These are phyloP conservation scores for Metschnikowia baotianmanensis DNA, from an alignment of 805 yeast genomes.

Conservation along the genomic window DNA sequence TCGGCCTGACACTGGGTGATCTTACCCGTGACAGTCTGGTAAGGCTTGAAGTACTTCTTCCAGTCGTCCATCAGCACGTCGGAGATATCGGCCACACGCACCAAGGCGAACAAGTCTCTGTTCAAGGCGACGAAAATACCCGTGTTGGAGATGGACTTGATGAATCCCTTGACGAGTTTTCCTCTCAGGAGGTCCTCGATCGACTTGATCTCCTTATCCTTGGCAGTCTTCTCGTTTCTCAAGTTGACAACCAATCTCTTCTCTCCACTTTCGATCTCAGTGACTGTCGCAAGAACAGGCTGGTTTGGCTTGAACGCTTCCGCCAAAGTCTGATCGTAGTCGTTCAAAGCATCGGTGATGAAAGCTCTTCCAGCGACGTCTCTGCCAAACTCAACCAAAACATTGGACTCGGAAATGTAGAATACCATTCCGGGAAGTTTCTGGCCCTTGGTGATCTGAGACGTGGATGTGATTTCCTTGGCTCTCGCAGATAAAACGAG, in stretches of 20 bases:
- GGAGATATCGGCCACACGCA: constrained; percentile 75
- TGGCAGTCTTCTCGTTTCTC: constrained; percentile 47
- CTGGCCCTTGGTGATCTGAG: constrained; percentile 44
- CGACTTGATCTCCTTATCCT: constrained; percentile 49
- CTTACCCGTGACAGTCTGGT: constrained; percentile 75
- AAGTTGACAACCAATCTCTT: constrained; percentile 63
- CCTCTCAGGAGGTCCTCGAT: constrained; percentile 61
- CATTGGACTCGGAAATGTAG: constrained; percentile 55
- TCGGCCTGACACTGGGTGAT: constrained; percentile 61
- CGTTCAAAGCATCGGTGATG: constrained; percentile 75
- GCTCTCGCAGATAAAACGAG: constrained; percentile 51
- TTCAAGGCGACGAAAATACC: constrained; percentile 81
- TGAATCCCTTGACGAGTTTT: constrained; percentile 75
- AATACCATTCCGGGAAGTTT: constrained; percentile 61
- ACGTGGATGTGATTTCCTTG: constrained; percentile 37
- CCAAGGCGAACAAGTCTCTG: constrained; percentile 69
- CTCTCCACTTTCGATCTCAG: constrained; percentile 44
- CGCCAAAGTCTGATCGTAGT: constrained; percentile 53
- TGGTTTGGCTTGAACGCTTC: constrained; percentile 50
- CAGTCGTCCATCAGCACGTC: constrained; percentile 83
- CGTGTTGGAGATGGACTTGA: constrained; percentile 67
- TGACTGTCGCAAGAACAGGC: constrained; percentile 56
- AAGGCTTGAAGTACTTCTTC: constrained; percentile 70
- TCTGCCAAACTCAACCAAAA: constrained; percentile 68
- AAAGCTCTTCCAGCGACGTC: constrained; percentile 61